Conservation (phyloP, 2,329 filamentous ascomycete species). For the Paramyrothecium roridum region DNA sequence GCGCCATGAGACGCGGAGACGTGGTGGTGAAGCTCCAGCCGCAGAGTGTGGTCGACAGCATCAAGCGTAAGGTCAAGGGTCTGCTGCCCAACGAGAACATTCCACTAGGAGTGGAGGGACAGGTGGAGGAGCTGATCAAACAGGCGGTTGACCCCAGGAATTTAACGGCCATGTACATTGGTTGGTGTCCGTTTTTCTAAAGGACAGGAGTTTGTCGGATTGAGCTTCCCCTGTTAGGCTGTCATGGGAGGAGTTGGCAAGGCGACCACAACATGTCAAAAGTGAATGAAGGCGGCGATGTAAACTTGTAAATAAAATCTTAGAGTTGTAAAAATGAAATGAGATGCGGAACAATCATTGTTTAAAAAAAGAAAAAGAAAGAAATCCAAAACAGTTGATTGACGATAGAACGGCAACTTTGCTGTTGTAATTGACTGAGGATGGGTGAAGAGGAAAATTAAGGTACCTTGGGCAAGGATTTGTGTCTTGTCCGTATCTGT, state of each 20-base stretch:
- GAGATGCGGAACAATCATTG: too few relatives aligned
- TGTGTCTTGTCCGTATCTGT: not conserved
- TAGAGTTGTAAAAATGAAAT: too few relatives aligned
- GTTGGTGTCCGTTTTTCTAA: constrained; percentile 69
- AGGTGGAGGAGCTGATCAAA: constrained; percentile 92
- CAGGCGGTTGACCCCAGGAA: constrained; percentile 79
- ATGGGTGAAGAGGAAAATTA: not conserved
- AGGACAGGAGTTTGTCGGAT: too few relatives aligned
- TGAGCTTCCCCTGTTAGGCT: too few relatives aligned
- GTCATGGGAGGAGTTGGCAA: too few relatives aligned
- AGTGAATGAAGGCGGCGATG: too few relatives aligned
- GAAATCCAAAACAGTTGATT: too few relatives aligned
- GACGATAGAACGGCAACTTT: too few relatives aligned
- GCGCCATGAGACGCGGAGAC: constrained; percentile 29
- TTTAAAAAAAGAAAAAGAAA: not conserved
- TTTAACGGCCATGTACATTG: constrained; percentile 93
- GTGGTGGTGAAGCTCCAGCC: constrained; percentile 50
- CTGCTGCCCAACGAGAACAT: constrained; percentile 84
- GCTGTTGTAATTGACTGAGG: too few relatives aligned
- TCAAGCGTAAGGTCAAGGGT: constrained; percentile 81
- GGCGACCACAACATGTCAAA: too few relatives aligned
- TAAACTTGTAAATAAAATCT: too few relatives aligned
- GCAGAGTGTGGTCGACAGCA: constrained; percentile 81
- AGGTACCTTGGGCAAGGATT: not conserved
- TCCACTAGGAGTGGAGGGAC: constrained; percentile 89